Evolutionary conservation across 2,329 filamentous ascomycete species (phyloP), one percentile per base, ranked within the genome.

Genomic region (Penicillium griseofulvum): DNA sequence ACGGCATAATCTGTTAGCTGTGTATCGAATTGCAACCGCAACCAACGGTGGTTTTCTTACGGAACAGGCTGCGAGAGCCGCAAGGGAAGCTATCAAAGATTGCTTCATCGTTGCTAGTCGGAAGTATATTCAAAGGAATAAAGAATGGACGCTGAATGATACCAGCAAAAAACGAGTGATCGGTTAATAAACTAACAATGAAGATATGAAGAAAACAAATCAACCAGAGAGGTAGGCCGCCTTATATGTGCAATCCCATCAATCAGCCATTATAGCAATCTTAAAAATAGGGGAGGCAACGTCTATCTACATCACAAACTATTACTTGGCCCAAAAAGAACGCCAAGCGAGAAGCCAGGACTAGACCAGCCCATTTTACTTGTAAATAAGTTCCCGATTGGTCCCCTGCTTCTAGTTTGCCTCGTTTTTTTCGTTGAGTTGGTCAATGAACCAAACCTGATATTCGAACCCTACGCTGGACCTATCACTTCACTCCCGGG

Each of bases 131-230:
- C 22, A 31, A 8, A 24, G 53, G 47, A 52, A 55, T 19, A 65
- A 64, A 57, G 62, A 67, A 59, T 60, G 65, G 64, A 65, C 64
- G 65, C 57, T 65, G 59, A 54, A 47, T 34, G 10, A 53, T 8
- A 57, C 42, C 57, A 61, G 64, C 64, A 64, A 60, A 60, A 55
- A 65, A 67, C 46, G 65, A 67, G 57, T 56, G 63, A 58, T 60
- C 42, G 55, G 48, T 33, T 42, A 54, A 53, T 56, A 37, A 48
- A 45, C 49, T 39, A 52, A 58, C 56, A 58, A 59, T 56, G 59
- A 56, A 36, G 36, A 34, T 38, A 56, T 36, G 47, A 29, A 45
- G 28, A 39, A 43, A 16, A 37, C 9, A 3, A 45, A 44, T 46
- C 19, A 12, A 10, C 7, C 19, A 49, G 39, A 51, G 19, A 49